Evolutionary conservation across 176 grass and related monocot genomes (phyloP), one percentile per base, ranked within the genome.

Genomic region (Melocanna baccifera): DNA sequence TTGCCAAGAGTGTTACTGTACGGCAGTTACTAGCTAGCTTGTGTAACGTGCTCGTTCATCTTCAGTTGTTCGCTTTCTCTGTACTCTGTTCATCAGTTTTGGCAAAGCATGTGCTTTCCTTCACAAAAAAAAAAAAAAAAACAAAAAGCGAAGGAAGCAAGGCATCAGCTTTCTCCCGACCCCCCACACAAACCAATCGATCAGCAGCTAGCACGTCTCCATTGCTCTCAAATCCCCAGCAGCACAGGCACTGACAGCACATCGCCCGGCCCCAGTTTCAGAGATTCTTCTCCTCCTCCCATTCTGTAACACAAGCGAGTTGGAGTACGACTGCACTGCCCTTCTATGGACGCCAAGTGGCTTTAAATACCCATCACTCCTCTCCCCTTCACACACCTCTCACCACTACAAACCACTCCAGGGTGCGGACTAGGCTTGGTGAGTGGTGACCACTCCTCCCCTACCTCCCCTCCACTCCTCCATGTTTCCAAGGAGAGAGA

Each of bases 401-500:
- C 69, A 30, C 46, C 61, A 62, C 78, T 42, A 4, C 81, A 39
- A 70, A 55, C 14, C 55, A 45, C 34, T 15, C 25, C 51, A 63
- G 19, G 32, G 22, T 32, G 71, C 26, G 7, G 55, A n/a, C 20
- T 57, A 57, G 18, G 48, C 16, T 48, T 71, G 43, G 83, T 84
- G 46, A 83, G 79, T 84, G 73, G 75, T 52, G 23, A 61, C 77
- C 79, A 59, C 28, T 34, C n/a, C 56, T 47, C 48, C n/a, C 88
- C 53, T 57, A n/a, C 67, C 63, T 7, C 76, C 28, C 43, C 41
- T 19, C 74, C 39, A 13, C 69, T 59, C 51, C 53, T 47, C 69
- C 79, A 94, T 97, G 94, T 77, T 91, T 86, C 88, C 88, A 52
- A 89, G 87, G 82, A 82, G 71, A 34, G 71, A 76, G 25, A 82